Base-by-base conservation (phyloP, 2,329 filamentous ascomycete genomes). In the Nothopassalora personata region DNA sequence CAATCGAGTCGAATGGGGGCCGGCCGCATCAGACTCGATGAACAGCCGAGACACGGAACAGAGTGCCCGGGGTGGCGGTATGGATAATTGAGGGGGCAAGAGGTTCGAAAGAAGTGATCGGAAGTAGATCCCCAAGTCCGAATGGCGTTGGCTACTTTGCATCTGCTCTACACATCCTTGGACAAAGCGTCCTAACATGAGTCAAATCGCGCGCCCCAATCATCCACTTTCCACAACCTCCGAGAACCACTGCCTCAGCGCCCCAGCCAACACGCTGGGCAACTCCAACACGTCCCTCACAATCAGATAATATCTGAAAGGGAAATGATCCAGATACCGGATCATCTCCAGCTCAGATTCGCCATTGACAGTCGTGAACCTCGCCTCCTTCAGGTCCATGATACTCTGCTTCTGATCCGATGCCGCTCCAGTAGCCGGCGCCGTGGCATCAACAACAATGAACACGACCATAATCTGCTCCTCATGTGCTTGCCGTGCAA, bases 401-500 rank as follows among this genome's bases (percentile, higher is more conserved):
- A 99, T 95, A 68, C 86, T 89, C 57, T 71, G 68, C 65, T 80
- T 79, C 64, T 80, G 28, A n/a, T 36, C 28, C 8, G 45, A 18
- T 70, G 60, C 59, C 3, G 59, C 54, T 27, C 59, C 62, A 10
- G 58, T 49, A 30, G 64, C 49, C 30, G 59, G 56, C 28, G 62
- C 62, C 4, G 72, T 71, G 48, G 84, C 80, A 77, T 99, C 94
- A 71, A 99, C 91, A 69, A 99, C 89, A 68, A 99, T 90, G 73
- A 99, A 99, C 5, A 99, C 93, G 63, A 97, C 86, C 90, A 99
- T 97, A 71, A 99, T 95, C 15, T 91, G 83, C 76, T 97, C 90
- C 74, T 97, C 92, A 70, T 91, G 86, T 0, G 94, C 93, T 74
- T 93, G 88, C 9, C 94, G 83, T 10, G 99, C 85, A 23, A 97